Conservation (phyloP, 805 yeast genomes). For the Wilhelminamyces savonicus region DNA sequence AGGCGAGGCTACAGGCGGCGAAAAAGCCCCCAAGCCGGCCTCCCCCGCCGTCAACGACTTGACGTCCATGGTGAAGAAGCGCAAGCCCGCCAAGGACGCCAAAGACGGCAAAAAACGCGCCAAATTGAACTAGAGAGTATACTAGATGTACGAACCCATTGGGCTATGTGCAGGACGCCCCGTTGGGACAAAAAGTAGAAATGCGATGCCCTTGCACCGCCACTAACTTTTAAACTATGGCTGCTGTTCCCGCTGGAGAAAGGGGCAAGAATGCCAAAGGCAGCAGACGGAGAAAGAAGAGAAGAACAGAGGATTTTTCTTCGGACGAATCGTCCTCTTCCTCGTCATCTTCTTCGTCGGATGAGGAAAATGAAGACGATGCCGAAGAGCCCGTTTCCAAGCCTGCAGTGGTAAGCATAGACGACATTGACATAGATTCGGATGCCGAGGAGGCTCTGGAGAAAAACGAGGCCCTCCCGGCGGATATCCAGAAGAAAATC, state of each 20-base stretch:
- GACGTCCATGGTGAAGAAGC: slow-evolving; percentile 48
- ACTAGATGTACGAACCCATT: too few relatives aligned
- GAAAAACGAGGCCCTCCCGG: slow-evolving; percentile 9
- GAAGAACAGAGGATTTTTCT: slow-evolving; percentile 76
- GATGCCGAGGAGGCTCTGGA: slow-evolving; percentile 14
- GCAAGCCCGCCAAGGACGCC: slow-evolving; percentile 4
- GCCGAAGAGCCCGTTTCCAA: slow-evolving; percentile 8
- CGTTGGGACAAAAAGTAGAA: too few relatives aligned
- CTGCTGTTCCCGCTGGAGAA: too few relatives aligned
- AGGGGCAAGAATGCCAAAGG: slow-evolving; percentile 6
- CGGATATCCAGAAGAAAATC: slow-evolving; percentile 11
- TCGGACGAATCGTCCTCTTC: slow-evolving; percentile 45
- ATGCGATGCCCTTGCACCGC: too few relatives aligned
- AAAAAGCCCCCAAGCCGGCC: slow-evolving; percentile 2
- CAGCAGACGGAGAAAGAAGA: slow-evolving; percentile 64
- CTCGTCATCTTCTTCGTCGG: slow-evolving; percentile 18
- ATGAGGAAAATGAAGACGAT: slow-evolving; percentile 14
- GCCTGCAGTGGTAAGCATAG: slow-evolving; percentile 15
- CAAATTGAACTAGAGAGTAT: too few relatives aligned
- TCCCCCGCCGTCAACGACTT: slow-evolving; percentile 48
- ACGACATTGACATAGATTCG: slow-evolving; percentile 25
- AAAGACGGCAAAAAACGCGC: too few relatives aligned
- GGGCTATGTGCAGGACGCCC: too few relatives aligned
- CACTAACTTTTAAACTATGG: too few relatives aligned
- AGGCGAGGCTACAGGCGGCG: slow-evolving; percentile 35